Evolutionary conservation across 306 rosid species (phyloP).

Genomic region (Cucumis hystrix): DNA sequence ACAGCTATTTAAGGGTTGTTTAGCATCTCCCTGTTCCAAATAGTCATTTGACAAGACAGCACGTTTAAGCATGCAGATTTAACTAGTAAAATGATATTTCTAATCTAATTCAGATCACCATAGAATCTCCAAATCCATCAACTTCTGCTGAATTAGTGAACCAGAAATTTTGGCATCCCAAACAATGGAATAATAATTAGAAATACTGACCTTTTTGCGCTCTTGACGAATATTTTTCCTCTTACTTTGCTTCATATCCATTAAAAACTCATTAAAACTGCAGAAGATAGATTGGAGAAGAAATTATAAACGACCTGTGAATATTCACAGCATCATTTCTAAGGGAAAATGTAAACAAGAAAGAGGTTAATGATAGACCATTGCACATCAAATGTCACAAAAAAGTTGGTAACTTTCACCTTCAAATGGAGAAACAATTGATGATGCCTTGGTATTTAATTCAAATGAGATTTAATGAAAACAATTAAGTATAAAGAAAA

Average conservation of each 20-base stretch:
- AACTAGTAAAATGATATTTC: neutral
- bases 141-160: neutral
- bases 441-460: neutral
- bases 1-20: neutral
- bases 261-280: slow-evolving; percentile 89
- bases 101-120: neutral
- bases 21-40: neutral
- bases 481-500: neutral
- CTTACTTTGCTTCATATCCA: slow-evolving; percentile 94
- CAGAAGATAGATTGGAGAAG: slow-evolving; percentile 4
- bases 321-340: neutral
- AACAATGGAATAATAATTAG: slow-evolving; percentile 2
- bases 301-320: neutral
- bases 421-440: neutral
- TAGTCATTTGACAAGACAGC: neutral
- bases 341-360: neutral
- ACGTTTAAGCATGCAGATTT: neutral
- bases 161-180: neutral
- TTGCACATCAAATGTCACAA: neutral
- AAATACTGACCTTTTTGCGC: slow-evolving; percentile 65
- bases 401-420: neutral
- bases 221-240: slow-evolving; percentile 95
- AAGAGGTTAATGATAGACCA: neutral
- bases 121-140: neutral
- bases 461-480: neutral